Base-by-base conservation (phyloP, 2,329 filamentous ascomycete genomes). In the Aspergillus awamori region DNA sequence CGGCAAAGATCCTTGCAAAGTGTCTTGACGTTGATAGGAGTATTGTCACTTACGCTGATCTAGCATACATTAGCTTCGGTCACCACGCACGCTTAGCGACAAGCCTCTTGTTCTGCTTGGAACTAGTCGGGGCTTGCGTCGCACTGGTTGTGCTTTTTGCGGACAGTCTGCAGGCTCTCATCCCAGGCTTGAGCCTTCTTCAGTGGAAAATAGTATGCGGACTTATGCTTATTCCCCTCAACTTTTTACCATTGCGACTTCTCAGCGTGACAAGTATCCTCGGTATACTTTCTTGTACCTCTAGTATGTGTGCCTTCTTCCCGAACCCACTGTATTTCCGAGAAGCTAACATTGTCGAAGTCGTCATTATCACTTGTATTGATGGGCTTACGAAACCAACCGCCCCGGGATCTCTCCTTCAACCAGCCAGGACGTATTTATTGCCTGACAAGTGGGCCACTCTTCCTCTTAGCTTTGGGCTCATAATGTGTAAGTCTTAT, bases 141-240 rank as follows among this genome's bases (percentile, higher is more conserved):
- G 94, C 94, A 3, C 83, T 97, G 3, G 86, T 96, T 33, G 91
- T 97, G 20, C 84, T 97, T n/a, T 98, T 98, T 75, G 91, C 92
- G 55, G 95, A 98, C 78, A 96, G 91, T 48, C 83, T 98, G 68
- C 82, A 91, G 69, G 85, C 91, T 13, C 79, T 98, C 20, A 86
- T 97, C 54, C 91, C 92, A 0, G 87, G 85, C 0, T 78, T 90
- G 64, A 87, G 84, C 51, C 79, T 90, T 5, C 83, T 86, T 0
- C 81, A 86, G 63, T 98, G 94, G 93, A 98, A 98, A 78, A 81
- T 94, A 33, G 76, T 96, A 30, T 96, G 93, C 74, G 89, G 91
- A 15, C 62, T 92, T 17, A 81, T 96, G 58, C 81, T 98, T 66
- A 81, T 96, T 60, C 91, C 93, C 11, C 82, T 98, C 56, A 92